Base-by-base conservation (phyloP, 257 asterid genomes). In the Marsdenia floribunda region DNA sequence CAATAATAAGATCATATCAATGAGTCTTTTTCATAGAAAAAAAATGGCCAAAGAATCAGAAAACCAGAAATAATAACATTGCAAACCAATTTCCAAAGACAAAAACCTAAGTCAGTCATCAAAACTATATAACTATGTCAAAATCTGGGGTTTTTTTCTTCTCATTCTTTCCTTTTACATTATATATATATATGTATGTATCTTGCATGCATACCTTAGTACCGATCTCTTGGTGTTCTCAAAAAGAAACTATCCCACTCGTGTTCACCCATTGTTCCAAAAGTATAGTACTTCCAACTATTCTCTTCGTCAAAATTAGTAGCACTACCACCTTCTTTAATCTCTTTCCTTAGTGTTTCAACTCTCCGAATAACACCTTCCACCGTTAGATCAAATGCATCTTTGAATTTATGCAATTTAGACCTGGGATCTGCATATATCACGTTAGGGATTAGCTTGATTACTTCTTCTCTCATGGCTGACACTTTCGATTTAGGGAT, bases 271-370 rank as follows among this genome's bases (percentile, higher is more conserved):
- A 86, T 80, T 21, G 75, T 84, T 18, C 96, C 96, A 82, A 93
- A 87, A 0, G 92, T 77, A 57, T 83, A 86, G 73, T 87, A 88
- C 83, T 93, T 93, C 98, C 98, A 91, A 74, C 97, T 93, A 40
- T 54, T 53, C 33, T 88, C 92, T 50, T 82, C 77, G 76, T 88
- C 89, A 85, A 88, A 93, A n/a, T 74, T 86, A 33, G 19, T 38
- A 76, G 86, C 86, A 0, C 73, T 79, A 71, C 83, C 83, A 29
- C 86, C 90, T 42, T 82, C 87, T 70, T 76, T 75, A 59, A 80
- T 77, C 29, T 90, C 91, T 37, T 68, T 81, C 78, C 85, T 88
- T 83, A 84, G 24, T 49, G 37, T 47, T 49, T 86, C 85, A 22
- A 89, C 85, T 67, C 91, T 86, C 12, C 76, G 29, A 26, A 90